Conservation (phyloP, 179 eudicot species). For the Actinidia polygama region DNA sequence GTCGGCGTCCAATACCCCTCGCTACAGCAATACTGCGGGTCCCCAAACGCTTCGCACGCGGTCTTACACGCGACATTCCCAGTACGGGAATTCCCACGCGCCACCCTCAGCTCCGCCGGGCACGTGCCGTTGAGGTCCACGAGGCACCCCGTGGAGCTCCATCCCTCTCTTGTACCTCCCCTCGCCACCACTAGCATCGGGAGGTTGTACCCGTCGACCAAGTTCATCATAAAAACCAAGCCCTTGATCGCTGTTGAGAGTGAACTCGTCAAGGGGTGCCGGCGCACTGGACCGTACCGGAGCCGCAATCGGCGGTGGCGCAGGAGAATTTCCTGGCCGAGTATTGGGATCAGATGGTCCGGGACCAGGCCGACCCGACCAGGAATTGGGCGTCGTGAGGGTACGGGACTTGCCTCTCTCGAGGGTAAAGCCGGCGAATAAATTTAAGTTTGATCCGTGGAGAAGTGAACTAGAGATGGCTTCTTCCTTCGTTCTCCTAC, state of each 20-base stretch:
- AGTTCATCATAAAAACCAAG: neutral
- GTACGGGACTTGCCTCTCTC: slow-evolving; percentile 55
- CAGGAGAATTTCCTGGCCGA: slow-evolving; percentile 57
- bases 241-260: slow-evolving; percentile 11
- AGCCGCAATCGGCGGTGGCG: slow-evolving; percentile 84
- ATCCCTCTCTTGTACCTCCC: slow-evolving; percentile 45
- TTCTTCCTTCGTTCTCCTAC: too few species aligned
- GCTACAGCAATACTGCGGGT: slow-evolving; percentile 82
- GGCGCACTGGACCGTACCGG: slow-evolving; percentile 63
- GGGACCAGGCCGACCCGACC: slow-evolving; percentile 96
- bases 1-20: slow-evolving; percentile 76
- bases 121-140: slow-evolving; percentile 73
- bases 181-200: slow-evolving; percentile 3
- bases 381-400: slow-evolving; percentile 52
- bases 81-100: slow-evolving; percentile 42
- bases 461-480: too few species aligned
- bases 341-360: slow-evolving; percentile 62
- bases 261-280: slow-evolving; percentile 36
- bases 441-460: too few species aligned
- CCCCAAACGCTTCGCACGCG: slow-evolving; percentile 95
- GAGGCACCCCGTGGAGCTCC: slow-evolving; percentile 85
- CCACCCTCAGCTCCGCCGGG: slow-evolving; percentile 61
- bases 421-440: slow-evolving; percentile 60
- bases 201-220: slow-evolving; percentile 15
- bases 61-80: slow-evolving; percentile 86